Base-by-base conservation (phyloP, 768 basidiomycete species). In the Termitomyces sp. region DNA sequence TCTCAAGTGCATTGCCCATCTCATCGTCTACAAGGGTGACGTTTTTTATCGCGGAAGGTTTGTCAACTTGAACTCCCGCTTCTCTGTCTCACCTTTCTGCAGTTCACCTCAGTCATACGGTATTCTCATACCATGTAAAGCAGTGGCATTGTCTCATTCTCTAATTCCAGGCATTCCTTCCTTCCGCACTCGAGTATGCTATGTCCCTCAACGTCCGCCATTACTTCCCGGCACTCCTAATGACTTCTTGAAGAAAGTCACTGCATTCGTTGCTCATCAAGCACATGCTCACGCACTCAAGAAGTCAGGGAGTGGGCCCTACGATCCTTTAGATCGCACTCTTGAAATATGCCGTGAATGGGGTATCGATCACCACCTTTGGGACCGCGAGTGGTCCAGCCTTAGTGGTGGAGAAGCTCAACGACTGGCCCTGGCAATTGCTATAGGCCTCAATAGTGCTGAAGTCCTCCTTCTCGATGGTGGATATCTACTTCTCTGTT, bases 371-470 rank as follows among this genome's bases (percentile, higher is more conserved):
- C 65, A 73, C 2, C 77, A 81, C 44, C 76, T 94, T 22, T 95
- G 93, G 92, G 81, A 84, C 58, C 77, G 92, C 33, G 78, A 80
- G 13, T 96, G 94, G 94, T 71, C 81, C 9, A 84, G 81, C 46
- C 71, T 96, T 64, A 92, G 90, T 63, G 94, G 92, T 1, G 94
- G 94, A 18, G 94, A 96, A 69, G 79, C 84, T 1, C 94, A 96
- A 69, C 77, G 94, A 48, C 81, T 94, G n/a, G 82, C 86, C 10
- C 69, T 95, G 54, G 89, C 92, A 18, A 77, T 87, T 9, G 89
- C 89, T 0, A 67, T 92, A 1, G 86, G 89, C 1, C 68, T 93
- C 44, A 77, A 85, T 48, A 83, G 84, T 0, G 90, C 92, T 0
- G 91, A 94, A 65, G 75, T 95, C 0, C 71, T 96, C 16, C 76